Conservation (phyloP, 768 basidiomycete genomes). For the Pisolithus marmoratus region DNA sequence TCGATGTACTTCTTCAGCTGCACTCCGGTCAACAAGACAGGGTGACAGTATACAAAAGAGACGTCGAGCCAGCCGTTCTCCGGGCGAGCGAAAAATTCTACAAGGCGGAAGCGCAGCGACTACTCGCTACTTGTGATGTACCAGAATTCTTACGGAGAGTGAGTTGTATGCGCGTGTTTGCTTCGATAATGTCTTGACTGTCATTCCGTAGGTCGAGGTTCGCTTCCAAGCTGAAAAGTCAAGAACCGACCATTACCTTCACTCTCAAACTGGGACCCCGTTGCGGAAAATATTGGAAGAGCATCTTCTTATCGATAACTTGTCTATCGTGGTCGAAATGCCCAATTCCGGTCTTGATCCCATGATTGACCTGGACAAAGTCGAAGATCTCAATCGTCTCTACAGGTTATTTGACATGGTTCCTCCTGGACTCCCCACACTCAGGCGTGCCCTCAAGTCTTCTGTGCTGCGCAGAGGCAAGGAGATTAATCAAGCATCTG, state of each 20-base stretch:
- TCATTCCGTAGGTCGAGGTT: constrained; percentile 57
- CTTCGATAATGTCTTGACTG: constrained; percentile 1
- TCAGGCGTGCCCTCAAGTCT: constrained; percentile 64
- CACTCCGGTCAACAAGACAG: constrained; percentile 39
- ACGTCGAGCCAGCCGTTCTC: constrained; percentile 80
- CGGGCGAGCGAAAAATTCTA: constrained; percentile 78
- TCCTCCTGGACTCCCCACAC: constrained; percentile 53
- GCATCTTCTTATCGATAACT: constrained; percentile 71
- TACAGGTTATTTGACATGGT: constrained; percentile 72
- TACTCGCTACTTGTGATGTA: constrained; percentile 73
- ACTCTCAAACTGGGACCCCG: constrained; percentile 61
- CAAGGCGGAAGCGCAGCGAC: constrained; percentile 58
- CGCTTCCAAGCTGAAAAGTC: constrained; percentile 81
- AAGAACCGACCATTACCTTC: constrained; percentile 81
- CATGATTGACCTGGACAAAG: constrained; percentile 80
- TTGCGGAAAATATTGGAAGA: constrained; percentile 74
- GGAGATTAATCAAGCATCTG: constrained; percentile 68
- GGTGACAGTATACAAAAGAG: constrained; percentile 69
- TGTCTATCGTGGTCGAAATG: constrained; percentile 71
- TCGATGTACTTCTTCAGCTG: constrained; percentile 77
- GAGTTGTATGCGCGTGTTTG: constrained; percentile 22
- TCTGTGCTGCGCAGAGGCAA: constrained; percentile 71
- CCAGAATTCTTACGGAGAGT: constrained; percentile 79
- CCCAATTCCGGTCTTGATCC: constrained; percentile 77
- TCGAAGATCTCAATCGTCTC: constrained; percentile 70